A percentile compares a stretch with the other conserved stretches of the same genome.
These are phyloP conservation scores for Quercus mongolica DNA, from an alignment of 306 rosid species.

Conservation along the genomic window DNA sequence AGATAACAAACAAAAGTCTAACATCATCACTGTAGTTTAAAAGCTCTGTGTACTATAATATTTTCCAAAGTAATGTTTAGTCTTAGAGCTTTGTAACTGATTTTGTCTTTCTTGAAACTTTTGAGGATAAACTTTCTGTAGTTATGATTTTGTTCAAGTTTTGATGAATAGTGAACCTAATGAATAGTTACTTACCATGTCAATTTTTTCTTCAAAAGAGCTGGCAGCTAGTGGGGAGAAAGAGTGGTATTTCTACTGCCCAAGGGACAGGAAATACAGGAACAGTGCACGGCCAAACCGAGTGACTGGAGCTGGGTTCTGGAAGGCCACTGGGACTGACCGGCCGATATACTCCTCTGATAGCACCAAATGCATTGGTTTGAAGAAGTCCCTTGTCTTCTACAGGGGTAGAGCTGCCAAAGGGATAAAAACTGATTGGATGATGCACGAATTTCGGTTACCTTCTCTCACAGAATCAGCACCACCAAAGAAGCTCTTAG, in stretches of 20 bases:
- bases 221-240: slow-evolving; percentile 64
- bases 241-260: slow-evolving; percentile 85
- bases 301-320: slow-evolving; percentile 73
- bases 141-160: neutral
- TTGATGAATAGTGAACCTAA: neutral
- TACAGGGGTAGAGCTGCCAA: slow-evolving; percentile 79
- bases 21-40: neutral
- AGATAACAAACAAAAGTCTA: neutral
- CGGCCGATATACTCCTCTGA: slow-evolving; percentile 66
- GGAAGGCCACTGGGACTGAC: slow-evolving; percentile 93
- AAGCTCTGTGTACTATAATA: neutral
- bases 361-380: slow-evolving; percentile 64
- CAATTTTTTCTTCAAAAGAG: slow-evolving; percentile 29
- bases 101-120: neutral
- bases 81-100: neutral
- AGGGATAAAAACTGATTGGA: slow-evolving; percentile 84
- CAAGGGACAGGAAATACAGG: slow-evolving; percentile 70
- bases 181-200: neutral
- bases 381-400: slow-evolving; percentile 85
- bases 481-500: slow-evolving; percentile 37
- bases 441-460: slow-evolving; percentile 88
- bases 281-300: slow-evolving; percentile 77
- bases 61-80: neutral
- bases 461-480: slow-evolving; percentile 40
- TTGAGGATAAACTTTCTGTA: no score